Conservation (phyloP, 345 rosid genomes). For the Gossypium turneri region DNA sequence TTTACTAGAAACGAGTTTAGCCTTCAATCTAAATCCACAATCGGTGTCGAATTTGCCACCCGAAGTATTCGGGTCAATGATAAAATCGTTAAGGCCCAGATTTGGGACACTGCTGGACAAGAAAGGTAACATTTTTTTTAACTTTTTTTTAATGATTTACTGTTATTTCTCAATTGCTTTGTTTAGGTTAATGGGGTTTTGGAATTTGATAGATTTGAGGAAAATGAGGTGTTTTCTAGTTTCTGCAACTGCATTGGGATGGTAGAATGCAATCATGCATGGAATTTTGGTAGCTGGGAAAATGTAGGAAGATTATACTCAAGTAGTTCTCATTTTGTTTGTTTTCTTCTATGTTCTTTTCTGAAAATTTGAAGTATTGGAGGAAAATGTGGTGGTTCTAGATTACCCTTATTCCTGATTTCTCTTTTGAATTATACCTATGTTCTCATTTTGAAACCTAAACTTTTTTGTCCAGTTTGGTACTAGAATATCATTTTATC, state of each 20-base stretch:
- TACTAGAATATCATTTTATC: too few relatives aligned
- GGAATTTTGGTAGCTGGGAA: neutral
- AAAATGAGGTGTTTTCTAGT: neutral
- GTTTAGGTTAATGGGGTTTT: neutral
- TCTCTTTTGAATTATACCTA: too few relatives aligned
- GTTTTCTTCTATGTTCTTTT: too few relatives aligned
- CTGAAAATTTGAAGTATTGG: neutral
- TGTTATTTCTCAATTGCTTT: neutral
- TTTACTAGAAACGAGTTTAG: conserved; percentile 83
- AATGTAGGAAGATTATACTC: neutral
- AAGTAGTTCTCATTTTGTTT: neutral
- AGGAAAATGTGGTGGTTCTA: neutral
- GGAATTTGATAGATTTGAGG: neutral
- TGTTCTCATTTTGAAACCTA: too few relatives aligned
- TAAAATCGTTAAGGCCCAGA: conserved; percentile 81
- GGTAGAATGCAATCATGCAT: neutral
- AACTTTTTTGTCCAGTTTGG: too few relatives aligned
- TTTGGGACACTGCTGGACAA: conserved; percentile 95
- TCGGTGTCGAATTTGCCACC: conserved; percentile 85
- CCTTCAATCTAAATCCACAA: conserved; percentile 73
- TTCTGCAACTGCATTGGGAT: neutral
- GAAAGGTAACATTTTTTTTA: conserved; percentile 44
- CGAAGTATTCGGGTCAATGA: conserved; percentile 63
- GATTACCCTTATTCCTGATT: too few relatives aligned
- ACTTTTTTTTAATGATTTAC: neutral